Base-by-base conservation (phyloP, 23 red algal genomes). In the Gracilaria caudata region DNA sequence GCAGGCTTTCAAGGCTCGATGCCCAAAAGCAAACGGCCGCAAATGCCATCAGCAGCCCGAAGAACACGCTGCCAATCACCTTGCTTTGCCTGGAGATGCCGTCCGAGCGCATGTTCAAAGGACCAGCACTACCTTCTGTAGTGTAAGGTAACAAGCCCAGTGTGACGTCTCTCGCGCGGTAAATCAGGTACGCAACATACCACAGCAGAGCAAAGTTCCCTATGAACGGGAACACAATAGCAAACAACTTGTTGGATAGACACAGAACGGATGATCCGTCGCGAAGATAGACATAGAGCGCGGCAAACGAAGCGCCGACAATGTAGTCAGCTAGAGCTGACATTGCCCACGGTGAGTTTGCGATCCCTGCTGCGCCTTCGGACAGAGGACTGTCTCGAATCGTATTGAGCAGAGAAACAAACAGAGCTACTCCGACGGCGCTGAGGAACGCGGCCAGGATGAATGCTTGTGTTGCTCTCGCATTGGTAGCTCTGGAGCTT, bases 281-380 rank as follows among this genome's bases (percentile, higher is more conserved):
- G 11, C 82, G 61, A 37, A 86, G 65, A 20, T 51, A 86, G 4
- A 86, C 41, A 39, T 71, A 86, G 8, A 73, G 41, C 8, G 82
- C 82, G 3, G 82, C 82, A 58, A 86, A 86, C 29, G 35, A 46
- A 49, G 82, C 61, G 3, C 82, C 82, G 16, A 86, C 82, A 26
- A 86, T 53, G 36, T 86, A 86, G 35, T 86, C 82, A 38, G 49
- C 82, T 43, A 86, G 65, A 57, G 82, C 82, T 24, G 82, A 55
- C 11, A 73, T 5, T 24, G 60, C 82, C 82, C 82, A 86, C 30
- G 82, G 82, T 37, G 82, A 86, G 7, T 32, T 58, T 4, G 43
- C 61, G 16, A 86, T 55, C 61, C 60, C 82, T 19, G 61, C 39
- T 24, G 34, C 29, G 14, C 82, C 61, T 19, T 55, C 82, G 17